These are phyloP conservation scores for Cladorrhinum sp. DNA, from an alignment of 2,329 filamentous ascomycete species.

Conservation along the genomic window DNA sequence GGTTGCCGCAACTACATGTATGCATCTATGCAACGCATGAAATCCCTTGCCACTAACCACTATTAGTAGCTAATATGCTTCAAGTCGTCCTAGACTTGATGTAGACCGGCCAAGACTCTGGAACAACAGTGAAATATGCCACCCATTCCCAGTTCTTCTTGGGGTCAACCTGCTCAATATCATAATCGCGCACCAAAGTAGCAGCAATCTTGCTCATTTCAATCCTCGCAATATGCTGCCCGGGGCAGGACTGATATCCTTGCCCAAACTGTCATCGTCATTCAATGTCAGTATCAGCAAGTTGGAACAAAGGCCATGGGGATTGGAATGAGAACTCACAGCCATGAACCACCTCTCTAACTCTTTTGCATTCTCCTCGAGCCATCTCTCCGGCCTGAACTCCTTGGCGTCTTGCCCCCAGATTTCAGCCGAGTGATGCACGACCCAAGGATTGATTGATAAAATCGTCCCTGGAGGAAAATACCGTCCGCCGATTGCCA, in stretches of 20 bases:
- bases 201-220: conserved; percentile 25
- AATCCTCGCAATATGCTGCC: conserved; percentile 25
- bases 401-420: conserved; percentile 25
- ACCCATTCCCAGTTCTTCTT: conserved; percentile 24
- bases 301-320: neutral
- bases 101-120: conserved; percentile 23
- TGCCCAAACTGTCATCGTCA: conserved; percentile 22
- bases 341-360: conserved; percentile 21
- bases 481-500: conserved; percentile 23
- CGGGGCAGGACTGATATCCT: conserved; percentile 25
- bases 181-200: conserved; percentile 21
- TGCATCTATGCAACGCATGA: no score
- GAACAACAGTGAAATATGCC: conserved; percentile 24
- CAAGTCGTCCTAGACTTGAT: neutral
- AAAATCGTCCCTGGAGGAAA: conserved; percentile 29
- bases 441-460: conserved; percentile 23
- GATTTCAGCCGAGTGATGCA: conserved; percentile 17
- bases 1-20: no score
- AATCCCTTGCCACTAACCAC: no score
- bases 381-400: conserved; percentile 24
- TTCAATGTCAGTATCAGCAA: neutral
- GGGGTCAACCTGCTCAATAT: conserved; percentile 20
- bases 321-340: conserved; percentile 11
- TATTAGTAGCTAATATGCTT: no score
- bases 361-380: conserved; percentile 4